Conservation (phyloP, 495 filamentous ascomycete genomes). For the Lasiosphaeria hispida region DNA sequence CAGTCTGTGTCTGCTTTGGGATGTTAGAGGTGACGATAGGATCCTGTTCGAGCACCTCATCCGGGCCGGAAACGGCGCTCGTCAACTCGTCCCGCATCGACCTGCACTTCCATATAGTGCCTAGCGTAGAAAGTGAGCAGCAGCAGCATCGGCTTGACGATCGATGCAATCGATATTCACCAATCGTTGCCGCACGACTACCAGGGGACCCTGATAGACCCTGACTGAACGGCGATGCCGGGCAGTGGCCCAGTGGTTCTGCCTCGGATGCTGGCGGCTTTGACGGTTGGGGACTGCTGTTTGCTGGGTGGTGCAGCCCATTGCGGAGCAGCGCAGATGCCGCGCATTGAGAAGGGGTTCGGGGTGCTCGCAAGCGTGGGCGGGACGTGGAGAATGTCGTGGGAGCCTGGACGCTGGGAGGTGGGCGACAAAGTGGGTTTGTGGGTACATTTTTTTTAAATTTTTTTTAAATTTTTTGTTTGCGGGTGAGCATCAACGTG, state of each 20-base stretch:
- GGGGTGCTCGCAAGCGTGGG: slow-evolving; percentile 23
- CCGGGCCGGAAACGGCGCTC: slow-evolving; percentile 14
- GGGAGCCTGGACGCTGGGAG: slow-evolving; percentile 3
- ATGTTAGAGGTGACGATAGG: slow-evolving; percentile 13
- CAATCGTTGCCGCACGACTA: too few relatives aligned
- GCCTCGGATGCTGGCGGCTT: too few relatives aligned
- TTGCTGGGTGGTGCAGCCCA: slow-evolving; percentile 17
- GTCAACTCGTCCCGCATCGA: slow-evolving; percentile 9
- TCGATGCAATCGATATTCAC: too few relatives aligned
- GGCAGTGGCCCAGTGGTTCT: too few relatives aligned
- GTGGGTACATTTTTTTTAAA: not conserved
- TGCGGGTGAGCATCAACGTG: too few relatives aligned
- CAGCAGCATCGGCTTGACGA: too few relatives aligned
- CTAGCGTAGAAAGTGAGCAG: not conserved
- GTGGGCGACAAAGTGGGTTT: slow-evolving; percentile 9
- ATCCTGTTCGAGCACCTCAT: slow-evolving; percentile 16
- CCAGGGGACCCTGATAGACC: too few relatives aligned
- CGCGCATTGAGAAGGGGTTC: slow-evolving; percentile 18
- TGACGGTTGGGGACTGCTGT: not conserved
- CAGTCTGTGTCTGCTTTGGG: slow-evolving; percentile 1
- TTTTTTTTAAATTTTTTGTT: not conserved
- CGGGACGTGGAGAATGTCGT: slow-evolving; percentile 30
- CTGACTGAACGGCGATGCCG: too few relatives aligned
- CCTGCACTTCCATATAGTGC: not conserved
- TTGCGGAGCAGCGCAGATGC: slow-evolving; percentile 18